A percentile compares a stretch with the other conserved stretches of the same genome.
phyloP scores from a whole-genome alignment of 2,329 filamentous ascomycete genomes.

The Exophiala bonariae region DNA sequence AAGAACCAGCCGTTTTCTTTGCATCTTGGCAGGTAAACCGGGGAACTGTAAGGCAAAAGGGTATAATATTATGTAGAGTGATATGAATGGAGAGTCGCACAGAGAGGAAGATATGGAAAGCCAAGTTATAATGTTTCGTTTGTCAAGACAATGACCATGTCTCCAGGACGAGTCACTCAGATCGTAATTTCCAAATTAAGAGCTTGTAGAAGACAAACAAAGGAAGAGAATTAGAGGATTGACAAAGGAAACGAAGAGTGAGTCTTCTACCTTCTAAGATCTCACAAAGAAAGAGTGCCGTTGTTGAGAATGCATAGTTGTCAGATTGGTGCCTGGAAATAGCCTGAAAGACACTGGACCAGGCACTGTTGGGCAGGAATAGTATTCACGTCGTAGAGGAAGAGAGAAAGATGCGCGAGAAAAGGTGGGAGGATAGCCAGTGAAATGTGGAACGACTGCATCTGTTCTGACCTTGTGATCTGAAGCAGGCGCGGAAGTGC shows the following conservation, averaged over 20 bases:
- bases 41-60: no score
- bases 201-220: conserved; percentile 12
- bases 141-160: conserved; percentile 3
- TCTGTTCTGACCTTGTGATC: conserved; percentile 15
- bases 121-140: neutral
- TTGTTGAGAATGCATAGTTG: conserved; percentile 2
- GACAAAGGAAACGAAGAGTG: conserved; percentile 18
- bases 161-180: conserved; percentile 6
- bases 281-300: conserved; percentile 16
- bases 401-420: conserved; percentile 5
- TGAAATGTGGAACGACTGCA: conserved; percentile 18
- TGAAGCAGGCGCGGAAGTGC: conserved; percentile 9
- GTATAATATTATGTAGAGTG: conserved; percentile 2
- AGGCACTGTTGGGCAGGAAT: conserved; percentile 9
- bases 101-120: conserved; percentile 1
- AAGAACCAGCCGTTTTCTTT: neutral
- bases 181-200: conserved; percentile 13
- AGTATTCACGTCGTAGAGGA: conserved; percentile 10
- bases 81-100: conserved; percentile 17
- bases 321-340: no score
- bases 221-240: conserved; percentile 15
- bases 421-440: conserved; percentile 24
- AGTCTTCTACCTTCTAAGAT: conserved; percentile 8
- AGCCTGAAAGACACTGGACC: no score
- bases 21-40: no score